phyloP scores from a whole-genome alignment of 2,329 filamentous ascomycete genomes.

The Exophiala viscosa region DNA sequence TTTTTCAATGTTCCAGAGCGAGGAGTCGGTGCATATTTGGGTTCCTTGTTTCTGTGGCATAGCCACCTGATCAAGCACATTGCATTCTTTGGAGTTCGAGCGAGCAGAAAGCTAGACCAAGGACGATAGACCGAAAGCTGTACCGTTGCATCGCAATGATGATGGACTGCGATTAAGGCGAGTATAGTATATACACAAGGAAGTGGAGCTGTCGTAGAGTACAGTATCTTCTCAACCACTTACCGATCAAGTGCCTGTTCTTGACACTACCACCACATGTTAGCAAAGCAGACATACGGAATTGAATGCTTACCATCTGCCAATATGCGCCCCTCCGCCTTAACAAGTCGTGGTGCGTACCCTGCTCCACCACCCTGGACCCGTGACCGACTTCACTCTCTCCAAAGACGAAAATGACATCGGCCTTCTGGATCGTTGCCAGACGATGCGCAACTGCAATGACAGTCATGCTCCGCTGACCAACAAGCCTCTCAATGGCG shows the following conservation, averaged over 20 bases:
- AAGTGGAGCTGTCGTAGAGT: no score
- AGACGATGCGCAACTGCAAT: conserved; percentile 75
- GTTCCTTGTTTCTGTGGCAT: no score
- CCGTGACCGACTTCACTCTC: conserved; percentile 44
- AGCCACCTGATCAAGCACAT: no score
- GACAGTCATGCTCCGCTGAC: conserved; percentile 55
- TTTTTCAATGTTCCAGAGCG: no score
- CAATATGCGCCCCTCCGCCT: conserved; percentile 48
- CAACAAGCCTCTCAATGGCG: conserved; percentile 61
- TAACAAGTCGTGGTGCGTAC: conserved; percentile 60
- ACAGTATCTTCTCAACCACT: background rate
- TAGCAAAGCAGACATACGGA: conserved; percentile 37
- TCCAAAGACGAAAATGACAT: conserved; percentile 76
- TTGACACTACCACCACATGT: conserved; percentile 15
- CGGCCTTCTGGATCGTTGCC: conserved; percentile 72
- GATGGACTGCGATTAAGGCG: no score
- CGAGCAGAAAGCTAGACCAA: no score
- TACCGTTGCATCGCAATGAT: no score
- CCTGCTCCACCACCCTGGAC: conserved; percentile 54
- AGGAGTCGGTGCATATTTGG: no score
- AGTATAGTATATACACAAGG: no score
- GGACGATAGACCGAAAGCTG: no score
- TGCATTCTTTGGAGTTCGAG: no score
- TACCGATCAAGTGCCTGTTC: conserved; percentile 29
- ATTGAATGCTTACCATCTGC: conserved; percentile 41